These are phyloP conservation scores for Silene coronaria DNA, from an alignment of 179 eudicot genomes.

Conservation along the genomic window DNA sequence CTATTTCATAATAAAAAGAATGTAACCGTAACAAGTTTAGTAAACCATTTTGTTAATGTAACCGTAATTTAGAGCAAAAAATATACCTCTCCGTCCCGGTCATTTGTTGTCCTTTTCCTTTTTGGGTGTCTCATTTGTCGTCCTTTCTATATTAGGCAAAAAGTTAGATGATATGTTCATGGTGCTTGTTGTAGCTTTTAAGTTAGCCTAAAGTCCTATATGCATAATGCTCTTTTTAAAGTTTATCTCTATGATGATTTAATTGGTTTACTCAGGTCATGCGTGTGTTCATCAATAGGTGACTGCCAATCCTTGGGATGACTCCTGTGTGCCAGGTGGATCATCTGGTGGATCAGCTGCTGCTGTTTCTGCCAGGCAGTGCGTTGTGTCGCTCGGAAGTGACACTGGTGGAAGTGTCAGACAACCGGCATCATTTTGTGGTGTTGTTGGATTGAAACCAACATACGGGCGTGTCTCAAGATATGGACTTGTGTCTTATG, in stretches of 20 bases:
- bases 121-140: too few species aligned
- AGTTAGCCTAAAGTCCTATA: background rate
- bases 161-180: background rate
- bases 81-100: too few species aligned
- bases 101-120: too few species aligned
- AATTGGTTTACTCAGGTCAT: slow-evolving; percentile 67
- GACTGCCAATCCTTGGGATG: slow-evolving; percentile 97
- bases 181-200: background rate
- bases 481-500: slow-evolving; percentile 96
- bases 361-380: slow-evolving; percentile 95
- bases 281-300: slow-evolving; percentile 73
- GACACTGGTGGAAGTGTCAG: slow-evolving; percentile 99
- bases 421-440: slow-evolving; percentile 97
- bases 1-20: too few species aligned
- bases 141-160: too few species aligned
- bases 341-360: slow-evolving; percentile 99
- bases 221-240: slow-evolving; percentile 15
- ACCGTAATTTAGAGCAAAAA: too few species aligned
- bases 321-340: slow-evolving; percentile 93
- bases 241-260: slow-evolving; percentile 36
- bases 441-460: slow-evolving; percentile 97
- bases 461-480: slow-evolving; percentile 97
- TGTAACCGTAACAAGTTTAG: too few species aligned
- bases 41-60: too few species aligned
- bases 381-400: slow-evolving; percentile 87